Evolutionary conservation across 768 basidiomycete genomes (phyloP).

Genomic region (Sarcomyxa edulis): DNA sequence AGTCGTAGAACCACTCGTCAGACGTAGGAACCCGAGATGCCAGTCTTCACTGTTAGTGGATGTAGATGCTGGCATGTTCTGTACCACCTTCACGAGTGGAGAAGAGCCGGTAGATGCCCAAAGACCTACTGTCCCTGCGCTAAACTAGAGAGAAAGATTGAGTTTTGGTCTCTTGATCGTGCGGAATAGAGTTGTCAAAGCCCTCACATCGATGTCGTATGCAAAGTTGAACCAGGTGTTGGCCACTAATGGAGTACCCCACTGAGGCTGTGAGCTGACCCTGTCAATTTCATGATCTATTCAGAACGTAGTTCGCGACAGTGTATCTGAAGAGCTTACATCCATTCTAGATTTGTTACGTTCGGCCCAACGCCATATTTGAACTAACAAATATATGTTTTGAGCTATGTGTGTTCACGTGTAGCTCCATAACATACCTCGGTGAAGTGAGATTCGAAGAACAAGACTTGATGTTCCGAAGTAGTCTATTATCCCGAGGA

Average conservation of each 20-base stretch:
- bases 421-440: constrained; percentile 42
- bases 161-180: too few relatives aligned
- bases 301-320: too few relatives aligned
- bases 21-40: constrained; percentile 57
- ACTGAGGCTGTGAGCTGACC: constrained; percentile 38
- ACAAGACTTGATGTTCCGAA: constrained; percentile 55
- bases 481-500: constrained; percentile 30
- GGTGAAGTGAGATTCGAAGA: constrained; percentile 63
- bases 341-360: constrained; percentile 48
- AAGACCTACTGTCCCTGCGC: constrained; percentile 46
- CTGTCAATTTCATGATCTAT: too few relatives aligned
- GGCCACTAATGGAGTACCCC: constrained; percentile 45
- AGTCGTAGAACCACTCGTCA: constrained; percentile 37
- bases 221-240: constrained; percentile 63
- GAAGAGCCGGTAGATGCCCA: constrained; percentile 48
- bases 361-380: constrained; percentile 53
- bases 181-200: neutral
- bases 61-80: constrained; percentile 40
- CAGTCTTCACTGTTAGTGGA: constrained; percentile 58
- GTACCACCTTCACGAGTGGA: constrained; percentile 44
- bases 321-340: too few relatives aligned
- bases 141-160: constrained; percentile 37
- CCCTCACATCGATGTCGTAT: constrained; percentile 54
- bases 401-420: constrained; percentile 5
- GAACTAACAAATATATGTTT: constrained; percentile 24